These are phyloP conservation scores for Neurospora sp. DNA, from an alignment of 2,329 filamentous ascomycete genomes.

Conservation along the genomic window DNA sequence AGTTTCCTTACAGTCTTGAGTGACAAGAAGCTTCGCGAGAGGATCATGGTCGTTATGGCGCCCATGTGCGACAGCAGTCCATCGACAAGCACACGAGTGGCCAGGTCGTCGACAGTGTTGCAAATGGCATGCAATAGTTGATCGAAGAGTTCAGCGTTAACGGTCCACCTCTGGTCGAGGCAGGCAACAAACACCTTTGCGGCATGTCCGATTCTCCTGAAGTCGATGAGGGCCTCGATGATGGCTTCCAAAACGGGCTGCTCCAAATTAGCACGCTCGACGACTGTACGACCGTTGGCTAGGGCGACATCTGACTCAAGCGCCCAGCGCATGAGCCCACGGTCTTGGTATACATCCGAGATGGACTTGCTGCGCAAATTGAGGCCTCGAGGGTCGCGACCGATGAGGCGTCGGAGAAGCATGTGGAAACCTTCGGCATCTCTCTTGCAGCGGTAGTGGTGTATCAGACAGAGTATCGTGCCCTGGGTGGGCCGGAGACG, in stretches of 20 bases:
- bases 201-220: slow-evolving; percentile 35
- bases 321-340: slow-evolving; percentile 22
- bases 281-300: slow-evolving; percentile 22
- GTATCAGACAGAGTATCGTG: slow-evolving; percentile 39
- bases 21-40: slow-evolving; percentile 1
- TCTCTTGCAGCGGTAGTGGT: slow-evolving; percentile 36
- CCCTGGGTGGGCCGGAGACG: slow-evolving; percentile 37
- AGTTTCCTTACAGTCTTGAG: slow-evolving; percentile 5
- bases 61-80: slow-evolving; percentile 21
- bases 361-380: slow-evolving; percentile 28
- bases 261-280: slow-evolving; percentile 30
- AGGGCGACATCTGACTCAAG: slow-evolving; percentile 14
- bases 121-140: slow-evolving; percentile 34
- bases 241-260: slow-evolving; percentile 34
- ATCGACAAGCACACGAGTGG: slow-evolving; percentile 26
- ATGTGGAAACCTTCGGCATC: slow-evolving; percentile 34
- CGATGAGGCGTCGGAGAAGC: slow-evolving; percentile 36
- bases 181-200: slow-evolving; percentile 31
- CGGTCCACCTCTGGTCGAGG: slow-evolving; percentile 25
- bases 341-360: slow-evolving; percentile 22
- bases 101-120: slow-evolving; percentile 26
- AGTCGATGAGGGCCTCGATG: slow-evolving; percentile 38
- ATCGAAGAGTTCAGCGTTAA: slow-evolving; percentile 25
- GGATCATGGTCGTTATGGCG: slow-evolving; percentile 13
- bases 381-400: slow-evolving; percentile 30